A percentile compares a stretch with the other conserved stretches of the same genome.
phyloP scores from a whole-genome alignment of 257 asterid genomes.

The Jasminum sambac region DNA sequence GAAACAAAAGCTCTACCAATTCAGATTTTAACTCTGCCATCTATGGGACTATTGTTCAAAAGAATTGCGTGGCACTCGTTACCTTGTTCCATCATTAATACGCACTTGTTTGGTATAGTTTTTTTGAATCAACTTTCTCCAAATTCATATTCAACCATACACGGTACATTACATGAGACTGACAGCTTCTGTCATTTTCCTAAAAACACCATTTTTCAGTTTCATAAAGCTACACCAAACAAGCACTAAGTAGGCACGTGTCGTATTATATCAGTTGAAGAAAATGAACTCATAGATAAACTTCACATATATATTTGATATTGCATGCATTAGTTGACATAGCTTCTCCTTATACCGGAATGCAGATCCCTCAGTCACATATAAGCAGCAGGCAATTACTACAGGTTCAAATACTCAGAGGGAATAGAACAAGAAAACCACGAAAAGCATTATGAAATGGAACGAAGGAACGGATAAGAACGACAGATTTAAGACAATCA shows the following conservation, averaged over 20 bases:
- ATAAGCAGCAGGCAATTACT: neutral
- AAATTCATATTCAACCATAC: too few relatives aligned
- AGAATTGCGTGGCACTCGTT: neutral
- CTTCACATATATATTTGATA: neutral
- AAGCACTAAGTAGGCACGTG: neutral
- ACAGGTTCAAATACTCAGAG: neutral
- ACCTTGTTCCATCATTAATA: neutral
- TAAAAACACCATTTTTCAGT: too few relatives aligned
- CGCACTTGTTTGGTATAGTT: too few relatives aligned
- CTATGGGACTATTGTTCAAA: neutral
- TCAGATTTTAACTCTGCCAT: neutral
- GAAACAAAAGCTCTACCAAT: neutral
- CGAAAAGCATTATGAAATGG: neutral
- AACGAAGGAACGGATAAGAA: neutral
- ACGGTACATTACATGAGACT: too few relatives aligned
- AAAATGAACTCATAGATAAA: neutral
- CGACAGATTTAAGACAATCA: neutral
- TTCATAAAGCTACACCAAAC: too few relatives aligned
- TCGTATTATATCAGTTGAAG: neutral
- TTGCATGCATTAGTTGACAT: neutral
- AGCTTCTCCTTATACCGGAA: neutral
- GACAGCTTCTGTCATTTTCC: too few relatives aligned
- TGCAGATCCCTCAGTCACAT: neutral
- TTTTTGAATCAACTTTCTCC: too few relatives aligned
- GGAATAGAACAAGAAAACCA: neutral